phyloP scores from a whole-genome alignment of 805 yeast species.

The Suhomyces xylopsoci region DNA sequence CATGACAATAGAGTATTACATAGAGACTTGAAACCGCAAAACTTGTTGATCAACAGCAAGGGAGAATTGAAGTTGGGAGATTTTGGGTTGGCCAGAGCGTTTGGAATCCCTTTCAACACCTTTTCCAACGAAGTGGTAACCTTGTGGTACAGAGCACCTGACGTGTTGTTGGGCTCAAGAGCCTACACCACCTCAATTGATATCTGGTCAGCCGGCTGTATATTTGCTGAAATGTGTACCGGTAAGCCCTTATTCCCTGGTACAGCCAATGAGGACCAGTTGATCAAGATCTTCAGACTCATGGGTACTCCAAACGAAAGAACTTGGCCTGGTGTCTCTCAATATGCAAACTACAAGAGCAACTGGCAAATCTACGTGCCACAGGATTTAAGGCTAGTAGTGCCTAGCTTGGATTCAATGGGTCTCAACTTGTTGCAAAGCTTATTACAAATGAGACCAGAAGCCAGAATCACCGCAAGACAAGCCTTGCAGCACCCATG shows the following conservation, averaged over 20 bases:
- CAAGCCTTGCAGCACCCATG: constrained; percentile 69
- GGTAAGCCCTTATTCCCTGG: constrained; percentile 97
- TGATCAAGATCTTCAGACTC: constrained; percentile 83
- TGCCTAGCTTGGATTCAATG: constrained; percentile 66
- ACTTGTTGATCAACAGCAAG: constrained; percentile 79
- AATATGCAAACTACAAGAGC: constrained; percentile 79
- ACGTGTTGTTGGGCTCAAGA: constrained; percentile 89
- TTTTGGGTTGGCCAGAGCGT: constrained; percentile 95
- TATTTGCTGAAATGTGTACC: constrained; percentile 97
- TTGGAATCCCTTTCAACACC: constrained; percentile 96
- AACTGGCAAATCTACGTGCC: constrained; percentile 85
- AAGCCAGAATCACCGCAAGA: constrained; percentile 56
- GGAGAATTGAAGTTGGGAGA: constrained; percentile 95
- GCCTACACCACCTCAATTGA: constrained; percentile 96
- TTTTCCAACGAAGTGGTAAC: constrained; percentile 98
- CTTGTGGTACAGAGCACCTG: constrained; percentile 97
- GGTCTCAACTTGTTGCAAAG: constrained; percentile 66
- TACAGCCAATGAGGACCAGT: constrained; percentile 91
- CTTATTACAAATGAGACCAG: constrained; percentile 60
- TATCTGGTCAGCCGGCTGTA: constrained; percentile 98
- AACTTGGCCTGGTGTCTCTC: constrained; percentile 96
- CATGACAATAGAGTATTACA: constrained; percentile 83
- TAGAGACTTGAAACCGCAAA: constrained; percentile 92
- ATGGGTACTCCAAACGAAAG: constrained; percentile 97
- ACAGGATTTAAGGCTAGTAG: constrained; percentile 71